Percentiles rank a stretch among this genome's conserved stretches.
phyloP scores from a whole-genome alignment of 805 yeast species.

The Starmerella etchellsii region DNA sequence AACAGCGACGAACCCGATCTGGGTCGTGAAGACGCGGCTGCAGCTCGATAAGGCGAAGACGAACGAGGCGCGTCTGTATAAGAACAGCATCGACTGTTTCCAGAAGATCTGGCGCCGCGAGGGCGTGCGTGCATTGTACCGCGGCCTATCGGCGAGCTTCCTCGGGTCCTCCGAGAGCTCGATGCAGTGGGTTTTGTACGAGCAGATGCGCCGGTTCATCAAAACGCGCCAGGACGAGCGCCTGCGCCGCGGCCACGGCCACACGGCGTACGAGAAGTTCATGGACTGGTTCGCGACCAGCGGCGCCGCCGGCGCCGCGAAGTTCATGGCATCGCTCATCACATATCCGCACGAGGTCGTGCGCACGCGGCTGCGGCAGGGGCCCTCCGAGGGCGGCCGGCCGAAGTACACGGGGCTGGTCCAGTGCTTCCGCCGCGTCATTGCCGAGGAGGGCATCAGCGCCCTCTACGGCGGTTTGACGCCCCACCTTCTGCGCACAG shows the following conservation, averaged over 20 bases:
- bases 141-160: constrained; percentile 89
- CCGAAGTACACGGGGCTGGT: constrained; percentile 81
- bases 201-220: constrained; percentile 75
- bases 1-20: constrained; percentile 94
- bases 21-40: constrained; percentile 89
- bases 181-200: constrained; percentile 91
- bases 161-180: constrained; percentile 88
- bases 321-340: constrained; percentile 77
- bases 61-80: constrained; percentile 41
- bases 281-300: constrained; percentile 91
- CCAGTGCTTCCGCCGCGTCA: constrained; percentile 73
- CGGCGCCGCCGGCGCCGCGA: constrained; percentile 96
- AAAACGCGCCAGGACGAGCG: constrained; percentile 25
- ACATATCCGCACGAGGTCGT: constrained; percentile 98
- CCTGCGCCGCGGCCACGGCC: constrained; percentile 26
- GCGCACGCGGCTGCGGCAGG: constrained; percentile 89
- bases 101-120: constrained; percentile 56
- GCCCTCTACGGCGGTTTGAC: constrained; percentile 97
- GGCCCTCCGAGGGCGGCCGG: constrained; percentile 60
- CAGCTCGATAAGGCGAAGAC: constrained; percentile 63
- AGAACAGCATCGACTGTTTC: constrained; percentile 76
- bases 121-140: constrained; percentile 69
- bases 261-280: constrained; percentile 44
- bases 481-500: constrained; percentile 91
- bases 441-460: constrained; percentile 82